Conservation (phyloP, 352 stramenopile genomes). For the Globisporangium spiculum region DNA sequence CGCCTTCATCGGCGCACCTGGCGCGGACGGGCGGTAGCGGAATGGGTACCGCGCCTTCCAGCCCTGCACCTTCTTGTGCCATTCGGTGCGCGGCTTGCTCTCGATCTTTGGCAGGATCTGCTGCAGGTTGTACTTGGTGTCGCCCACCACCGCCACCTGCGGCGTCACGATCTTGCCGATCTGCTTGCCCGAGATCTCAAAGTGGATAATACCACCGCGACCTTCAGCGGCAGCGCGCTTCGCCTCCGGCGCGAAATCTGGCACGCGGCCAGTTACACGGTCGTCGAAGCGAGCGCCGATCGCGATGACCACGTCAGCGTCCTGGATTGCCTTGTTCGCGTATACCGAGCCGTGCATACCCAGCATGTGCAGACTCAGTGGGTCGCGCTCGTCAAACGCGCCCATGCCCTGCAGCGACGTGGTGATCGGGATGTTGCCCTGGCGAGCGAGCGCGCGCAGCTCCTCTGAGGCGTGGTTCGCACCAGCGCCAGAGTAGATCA, state of each 20-base stretch:
- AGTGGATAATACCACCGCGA: conserved; percentile 94
- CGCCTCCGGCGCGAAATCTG: conserved; percentile 92
- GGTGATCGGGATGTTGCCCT: conserved; percentile 94
- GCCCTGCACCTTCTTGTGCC: conserved; percentile 89
- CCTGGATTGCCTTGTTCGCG: conserved; percentile 96
- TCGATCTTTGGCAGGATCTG: conserved; percentile 82
- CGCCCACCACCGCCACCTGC: conserved; percentile 72
- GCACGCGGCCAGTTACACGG: conserved; percentile 92
- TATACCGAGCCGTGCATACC: conserved; percentile 97
- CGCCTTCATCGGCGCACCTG: conserved; percentile 86
- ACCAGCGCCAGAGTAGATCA: conserved; percentile 95
- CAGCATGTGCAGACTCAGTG: conserved; percentile 95
- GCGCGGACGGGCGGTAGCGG: conserved; percentile 76
- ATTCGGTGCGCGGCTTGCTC: conserved; percentile 83
- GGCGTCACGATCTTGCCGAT: conserved; percentile 84
- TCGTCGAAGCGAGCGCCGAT: conserved; percentile 96
- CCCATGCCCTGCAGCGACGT: conserved; percentile 94
- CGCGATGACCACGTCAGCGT: conserved; percentile 93
- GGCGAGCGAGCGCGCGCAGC: conserved; percentile 88
- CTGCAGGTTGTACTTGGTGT: conserved; percentile 92
- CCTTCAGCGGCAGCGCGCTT: conserved; percentile 88
- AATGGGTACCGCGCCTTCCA: conserved; percentile 94
- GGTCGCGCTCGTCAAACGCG: conserved; percentile 92
- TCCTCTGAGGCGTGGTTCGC: conserved; percentile 86
- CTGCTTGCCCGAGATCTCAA: conserved; percentile 91